phyloP scores from a whole-genome alignment of 75 land plant species.

The Selaginella moellendorffii region DNA sequence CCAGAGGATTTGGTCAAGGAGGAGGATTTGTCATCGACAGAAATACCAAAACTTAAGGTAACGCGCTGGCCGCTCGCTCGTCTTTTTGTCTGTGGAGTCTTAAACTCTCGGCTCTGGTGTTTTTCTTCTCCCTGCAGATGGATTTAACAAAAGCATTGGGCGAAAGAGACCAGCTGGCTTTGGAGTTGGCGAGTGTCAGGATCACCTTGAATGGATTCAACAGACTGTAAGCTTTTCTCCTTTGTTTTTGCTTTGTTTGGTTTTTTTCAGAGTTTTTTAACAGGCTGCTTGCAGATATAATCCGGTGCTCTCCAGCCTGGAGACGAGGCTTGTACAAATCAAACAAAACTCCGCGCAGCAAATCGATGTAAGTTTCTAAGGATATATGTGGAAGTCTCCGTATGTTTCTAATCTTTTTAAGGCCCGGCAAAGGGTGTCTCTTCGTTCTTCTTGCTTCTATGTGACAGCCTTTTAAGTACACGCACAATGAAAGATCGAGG shows the following conservation, averaged over 20 bases:
- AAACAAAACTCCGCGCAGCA: constrained; percentile 17
- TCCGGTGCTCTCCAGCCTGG: constrained; percentile 37
- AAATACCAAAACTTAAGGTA: too few relatives aligned
- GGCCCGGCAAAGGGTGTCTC: too few relatives aligned
- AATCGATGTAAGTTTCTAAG: not conserved
- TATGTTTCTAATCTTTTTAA: too few relatives aligned
- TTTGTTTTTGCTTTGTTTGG: not conserved
- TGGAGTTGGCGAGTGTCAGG: constrained; percentile 46
- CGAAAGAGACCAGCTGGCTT: constrained; percentile 57
- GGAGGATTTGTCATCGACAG: too few relatives aligned
- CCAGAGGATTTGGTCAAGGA: too few relatives aligned
- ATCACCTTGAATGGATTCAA: constrained; percentile 51
- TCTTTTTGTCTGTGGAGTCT: too few relatives aligned
- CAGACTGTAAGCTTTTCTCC: constrained; percentile 32
- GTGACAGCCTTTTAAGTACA: too few relatives aligned
- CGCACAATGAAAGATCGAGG: too few relatives aligned
- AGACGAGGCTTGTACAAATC: constrained; percentile 32
- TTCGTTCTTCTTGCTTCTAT: too few relatives aligned
- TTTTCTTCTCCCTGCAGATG: constrained; percentile 23
- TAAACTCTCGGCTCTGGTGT: too few relatives aligned
- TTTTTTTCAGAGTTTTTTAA: not conserved
- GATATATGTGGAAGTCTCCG: not conserved
- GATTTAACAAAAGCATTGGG: constrained; percentile 56
- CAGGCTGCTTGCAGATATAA: constrained; percentile 33
- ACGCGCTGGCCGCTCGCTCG: too few relatives aligned